Percentiles rank a stretch among this genome's conserved stretches.
These are phyloP conservation scores for Debaryomyces subglobosus DNA, from an alignment of 1,139 yeast genomes.

Conservation along the genomic window DNA sequence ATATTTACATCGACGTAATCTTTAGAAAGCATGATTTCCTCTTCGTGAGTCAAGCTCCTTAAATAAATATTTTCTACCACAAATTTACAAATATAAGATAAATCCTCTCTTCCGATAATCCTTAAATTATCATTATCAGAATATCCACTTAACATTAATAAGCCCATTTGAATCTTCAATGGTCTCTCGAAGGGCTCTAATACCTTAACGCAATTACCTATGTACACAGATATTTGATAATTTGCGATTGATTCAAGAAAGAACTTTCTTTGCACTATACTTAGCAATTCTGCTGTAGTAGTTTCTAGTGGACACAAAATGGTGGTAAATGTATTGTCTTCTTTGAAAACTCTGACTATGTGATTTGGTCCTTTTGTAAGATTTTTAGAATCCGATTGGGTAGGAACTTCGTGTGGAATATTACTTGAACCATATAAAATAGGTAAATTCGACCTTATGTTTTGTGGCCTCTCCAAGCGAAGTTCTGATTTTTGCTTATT, in stretches of 20 bases:
- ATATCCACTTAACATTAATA: conserved; percentile 80
- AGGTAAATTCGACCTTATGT: conserved; percentile 26
- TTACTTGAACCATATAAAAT: conserved; percentile 41
- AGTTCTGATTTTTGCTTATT: conserved; percentile 8
- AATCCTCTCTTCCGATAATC: conserved; percentile 84
- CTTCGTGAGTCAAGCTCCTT: conserved; percentile 67
- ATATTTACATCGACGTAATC: conserved; percentile 78
- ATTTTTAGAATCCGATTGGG: conserved; percentile 18
- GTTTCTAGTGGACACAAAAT: conserved; percentile 75
- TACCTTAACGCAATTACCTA: conserved; percentile 79
- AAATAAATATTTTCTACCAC: conserved; percentile 74
- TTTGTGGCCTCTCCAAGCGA: not conserved
- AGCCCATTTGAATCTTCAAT: conserved; percentile 71
- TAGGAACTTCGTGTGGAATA: conserved; percentile 27
- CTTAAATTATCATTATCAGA: conserved; percentile 72
- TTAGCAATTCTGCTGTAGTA: conserved; percentile 73
- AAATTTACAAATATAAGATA: conserved; percentile 84
- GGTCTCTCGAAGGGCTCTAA: conserved; percentile 78
- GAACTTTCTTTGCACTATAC: conserved; percentile 72
- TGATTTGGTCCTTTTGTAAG: conserved; percentile 42
- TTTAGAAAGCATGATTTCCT: conserved; percentile 63
- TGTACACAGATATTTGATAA: conserved; percentile 76
- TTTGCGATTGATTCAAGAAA: conserved; percentile 71
- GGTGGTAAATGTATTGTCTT: conserved; percentile 83
- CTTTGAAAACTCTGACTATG: conserved; percentile 71